phyloP scores from a whole-genome alignment of 192 early-diverging fungal species.

The Coemansia sp. region DNA sequence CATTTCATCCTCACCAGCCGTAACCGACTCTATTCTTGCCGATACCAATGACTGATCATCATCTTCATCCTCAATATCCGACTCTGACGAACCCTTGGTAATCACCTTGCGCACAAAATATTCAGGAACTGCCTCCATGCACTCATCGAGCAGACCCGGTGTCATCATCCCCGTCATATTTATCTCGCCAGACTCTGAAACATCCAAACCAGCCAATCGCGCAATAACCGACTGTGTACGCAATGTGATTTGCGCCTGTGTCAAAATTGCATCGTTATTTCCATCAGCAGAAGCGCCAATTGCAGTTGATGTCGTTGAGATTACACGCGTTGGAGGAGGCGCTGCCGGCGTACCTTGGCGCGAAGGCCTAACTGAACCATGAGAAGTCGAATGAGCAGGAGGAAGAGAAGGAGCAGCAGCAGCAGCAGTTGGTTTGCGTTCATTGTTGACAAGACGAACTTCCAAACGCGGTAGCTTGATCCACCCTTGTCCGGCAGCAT shows the following conservation, averaged over 20 bases:
- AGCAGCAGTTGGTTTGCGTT: too few species aligned
- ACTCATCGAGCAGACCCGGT: constrained; percentile 10
- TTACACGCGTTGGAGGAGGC: constrained; percentile 30
- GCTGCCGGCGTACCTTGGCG: background rate
- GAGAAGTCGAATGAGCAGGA: too few species aligned
- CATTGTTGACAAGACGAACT: constrained; percentile 12
- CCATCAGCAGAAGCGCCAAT: background rate
- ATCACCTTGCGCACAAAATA: background rate
- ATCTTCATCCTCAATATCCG: constrained; percentile 31
- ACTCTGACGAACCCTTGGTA: constrained; percentile 8
- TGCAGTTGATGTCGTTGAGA: too few species aligned
- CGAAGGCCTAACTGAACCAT: background rate
- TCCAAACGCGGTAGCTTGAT: constrained; percentile 33
- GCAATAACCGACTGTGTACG: constrained; percentile 3
- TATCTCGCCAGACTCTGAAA: background rate
- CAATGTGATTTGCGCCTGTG: too few species aligned
- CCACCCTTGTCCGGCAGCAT: constrained; percentile 28
- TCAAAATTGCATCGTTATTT: too few species aligned
- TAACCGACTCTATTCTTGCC: too few species aligned
- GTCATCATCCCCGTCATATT: constrained; percentile 5
- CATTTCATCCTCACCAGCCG: background rate
- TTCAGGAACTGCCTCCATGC: constrained; percentile 11
- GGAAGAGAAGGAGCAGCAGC: too few species aligned
- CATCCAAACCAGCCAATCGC: constrained; percentile 7
- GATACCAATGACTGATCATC: background rate